Base-by-base conservation (phyloP, 495 filamentous ascomycete species). In the Lepidopterella palustris region DNA sequence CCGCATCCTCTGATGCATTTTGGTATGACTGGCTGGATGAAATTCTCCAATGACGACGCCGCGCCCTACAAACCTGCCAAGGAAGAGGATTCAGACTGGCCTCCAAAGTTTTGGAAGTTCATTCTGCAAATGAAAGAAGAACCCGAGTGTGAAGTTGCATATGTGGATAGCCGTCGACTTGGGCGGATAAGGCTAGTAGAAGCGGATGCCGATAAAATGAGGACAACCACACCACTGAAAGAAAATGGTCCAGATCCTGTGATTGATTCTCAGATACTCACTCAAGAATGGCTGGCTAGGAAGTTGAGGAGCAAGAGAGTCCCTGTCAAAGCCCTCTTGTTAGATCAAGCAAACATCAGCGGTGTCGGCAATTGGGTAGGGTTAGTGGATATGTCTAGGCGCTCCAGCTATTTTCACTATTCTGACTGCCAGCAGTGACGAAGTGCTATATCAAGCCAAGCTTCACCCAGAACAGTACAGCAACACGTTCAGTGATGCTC, bases 361-460 rank as follows among this genome's bases (percentile, higher is more conserved):
- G 93, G 93, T 4, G 89, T 98, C 50, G 93, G 93, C 1, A 97
- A 97, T 65, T 97, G 92, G 93, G 90, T 98, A 63, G 90, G 84
- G 82, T 85, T 75, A 60, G 80, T 68, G n/a, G 1, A 21, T 13
- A 25, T 59, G 5, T 45, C 15, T 23, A 4, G n/a, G 26, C 29
- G 3, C n/a, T 45, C 58, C 8, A n/a, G n/a, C 35, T 28, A 15
- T 21, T 48, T 25, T 15, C 40, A 56, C 6, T 25, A 51, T 51
- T 18, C 66, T 65, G 45, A 64, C 35, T 27, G 4, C 4, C 24
- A 20, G 21, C 39, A 69, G 67, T 21, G 93, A 98, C 67, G 93
- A 98, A 63, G 85, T 96, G 27, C 70, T 98, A 26, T 97, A 88
- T 66, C 83, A 96, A 64, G 85, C 92, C 4, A 85, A 80, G 55